phyloP scores from a whole-genome alignment of 371 early-diverging fungal genomes.

The Rhizopus delemar region DNA sequence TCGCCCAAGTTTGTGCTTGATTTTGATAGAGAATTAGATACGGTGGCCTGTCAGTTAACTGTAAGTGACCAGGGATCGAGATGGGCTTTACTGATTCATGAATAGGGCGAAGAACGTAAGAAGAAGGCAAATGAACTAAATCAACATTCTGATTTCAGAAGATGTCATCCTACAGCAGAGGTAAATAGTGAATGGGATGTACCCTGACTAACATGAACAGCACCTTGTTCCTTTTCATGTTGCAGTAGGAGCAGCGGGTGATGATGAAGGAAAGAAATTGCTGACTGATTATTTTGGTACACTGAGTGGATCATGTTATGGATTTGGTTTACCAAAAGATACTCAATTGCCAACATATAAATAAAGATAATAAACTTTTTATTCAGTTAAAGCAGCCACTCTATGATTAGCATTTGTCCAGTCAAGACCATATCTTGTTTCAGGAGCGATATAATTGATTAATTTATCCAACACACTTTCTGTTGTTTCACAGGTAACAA shows the following conservation, averaged over 20 bases:
- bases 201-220: slow-evolving; percentile 1
- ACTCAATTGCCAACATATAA: slow-evolving; percentile 11
- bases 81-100: neutral
- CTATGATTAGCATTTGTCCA: slow-evolving; percentile 47
- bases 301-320: slow-evolving; percentile 31
- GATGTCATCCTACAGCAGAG: slow-evolving; percentile 45
- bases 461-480: slow-evolving; percentile 61
- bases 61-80: slow-evolving; percentile 9
- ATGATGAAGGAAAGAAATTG: slow-evolving; percentile 27
- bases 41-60: slow-evolving; percentile 12
- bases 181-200: slow-evolving; percentile 3
- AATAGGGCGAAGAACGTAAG: slow-evolving; percentile 30
- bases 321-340: slow-evolving; percentile 29
- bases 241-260: slow-evolving; percentile 37
- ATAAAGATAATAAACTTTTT: neutral
- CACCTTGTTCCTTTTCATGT: slow-evolving; percentile 41
- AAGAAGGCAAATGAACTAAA: slow-evolving; percentile 20
- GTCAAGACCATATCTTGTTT: slow-evolving; percentile 52
- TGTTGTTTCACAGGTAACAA: slow-evolving; percentile 62
- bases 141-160: slow-evolving; percentile 29
- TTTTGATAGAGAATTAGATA: slow-evolving; percentile 33
- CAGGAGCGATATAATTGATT: slow-evolving; percentile 58
- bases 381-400: slow-evolving; percentile 16
- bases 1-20: slow-evolving; percentile 28
- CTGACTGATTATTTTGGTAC: slow-evolving; percentile 29